Evolutionary conservation across 371 early-diverging fungal species (phyloP).

Genomic region (Syncephalastrum sp.): DNA sequence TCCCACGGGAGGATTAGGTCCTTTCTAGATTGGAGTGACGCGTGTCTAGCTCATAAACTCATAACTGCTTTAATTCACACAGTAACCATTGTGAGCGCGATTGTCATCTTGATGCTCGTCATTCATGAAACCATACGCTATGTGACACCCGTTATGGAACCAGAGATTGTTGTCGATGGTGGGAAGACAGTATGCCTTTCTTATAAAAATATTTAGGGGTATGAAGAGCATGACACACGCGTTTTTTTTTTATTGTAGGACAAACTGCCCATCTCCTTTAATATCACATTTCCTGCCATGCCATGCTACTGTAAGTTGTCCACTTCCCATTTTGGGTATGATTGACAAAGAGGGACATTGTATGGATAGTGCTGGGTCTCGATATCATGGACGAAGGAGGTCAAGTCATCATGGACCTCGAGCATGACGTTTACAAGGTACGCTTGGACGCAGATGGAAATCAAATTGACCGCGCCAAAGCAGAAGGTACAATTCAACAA

Average conservation of each 20-base stretch:
- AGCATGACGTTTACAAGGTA: slow-evolving; percentile 78
- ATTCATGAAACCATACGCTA: slow-evolving; percentile 80
- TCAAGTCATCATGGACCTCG: slow-evolving; percentile 80
- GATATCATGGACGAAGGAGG: slow-evolving; percentile 93
- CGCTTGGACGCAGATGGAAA: slow-evolving; percentile 71
- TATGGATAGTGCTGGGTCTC: slow-evolving; percentile 69
- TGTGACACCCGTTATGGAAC: slow-evolving; percentile 61
- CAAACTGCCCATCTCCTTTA: slow-evolving; percentile 82
- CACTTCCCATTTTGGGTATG: not conserved
- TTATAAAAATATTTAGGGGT: not conserved
- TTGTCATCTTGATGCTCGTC: slow-evolving; percentile 71
- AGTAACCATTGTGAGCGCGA: slow-evolving; percentile 78
- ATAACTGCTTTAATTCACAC: not conserved
- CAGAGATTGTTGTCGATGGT: slow-evolving; percentile 84
- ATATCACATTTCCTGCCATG: slow-evolving; percentile 87
- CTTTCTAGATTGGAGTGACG: not conserved
- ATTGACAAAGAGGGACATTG: not conserved
- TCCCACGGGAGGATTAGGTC: slow-evolving; percentile 84
- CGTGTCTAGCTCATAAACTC: too few species aligned
- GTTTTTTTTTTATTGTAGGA: slow-evolving; percentile 36
- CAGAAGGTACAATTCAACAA: slow-evolving; percentile 37
- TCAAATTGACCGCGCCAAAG: slow-evolving; percentile 56
- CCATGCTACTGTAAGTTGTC: slow-evolving; percentile 79
- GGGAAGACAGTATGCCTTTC: slow-evolving; percentile 54
- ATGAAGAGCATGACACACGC: too few species aligned